These are phyloP conservation scores for Secale cereale DNA, from an alignment of 176 grass and related monocot species.

Conservation along the genomic window DNA sequence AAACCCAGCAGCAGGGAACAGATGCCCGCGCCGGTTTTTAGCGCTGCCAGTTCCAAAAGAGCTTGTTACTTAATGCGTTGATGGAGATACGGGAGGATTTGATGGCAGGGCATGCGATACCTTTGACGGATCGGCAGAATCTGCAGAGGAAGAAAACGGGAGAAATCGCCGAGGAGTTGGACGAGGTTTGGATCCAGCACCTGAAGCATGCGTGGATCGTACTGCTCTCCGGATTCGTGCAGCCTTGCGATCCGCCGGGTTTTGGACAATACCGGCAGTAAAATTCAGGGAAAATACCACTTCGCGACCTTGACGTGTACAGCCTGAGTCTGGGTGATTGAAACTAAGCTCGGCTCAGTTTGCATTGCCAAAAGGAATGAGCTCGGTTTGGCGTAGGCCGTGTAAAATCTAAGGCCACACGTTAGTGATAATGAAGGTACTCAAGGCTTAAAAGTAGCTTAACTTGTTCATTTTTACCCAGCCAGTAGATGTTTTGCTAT, in stretches of 20 bases:
- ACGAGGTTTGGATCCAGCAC: background rate
- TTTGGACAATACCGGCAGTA: background rate
- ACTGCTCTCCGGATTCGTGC: background rate
- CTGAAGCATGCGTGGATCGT: background rate
- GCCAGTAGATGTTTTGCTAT: too few relatives aligned
- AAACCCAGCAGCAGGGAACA: background rate
- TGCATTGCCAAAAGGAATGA: too few relatives aligned
- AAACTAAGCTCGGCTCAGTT: background rate
- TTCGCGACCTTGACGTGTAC: background rate
- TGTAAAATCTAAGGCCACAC: too few relatives aligned
- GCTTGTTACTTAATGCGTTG: background rate
- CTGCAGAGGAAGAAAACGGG: background rate
- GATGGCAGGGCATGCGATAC: background rate
- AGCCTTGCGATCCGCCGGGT: background rate
- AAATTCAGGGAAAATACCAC: background rate
- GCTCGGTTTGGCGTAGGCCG: too few relatives aligned
- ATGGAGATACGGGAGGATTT: conserved; percentile 4
- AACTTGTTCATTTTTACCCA: too few relatives aligned
- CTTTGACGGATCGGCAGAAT: conserved; percentile 17
- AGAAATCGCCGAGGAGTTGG: background rate
- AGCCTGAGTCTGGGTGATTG: background rate
- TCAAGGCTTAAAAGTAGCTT: too few relatives aligned
- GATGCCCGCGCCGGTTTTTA: background rate
- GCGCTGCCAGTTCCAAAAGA: background rate
- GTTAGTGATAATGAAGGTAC: too few relatives aligned